Base-by-base conservation (phyloP, 148 eudicot genomes). In the Heliamphora exappendiculata region DNA sequence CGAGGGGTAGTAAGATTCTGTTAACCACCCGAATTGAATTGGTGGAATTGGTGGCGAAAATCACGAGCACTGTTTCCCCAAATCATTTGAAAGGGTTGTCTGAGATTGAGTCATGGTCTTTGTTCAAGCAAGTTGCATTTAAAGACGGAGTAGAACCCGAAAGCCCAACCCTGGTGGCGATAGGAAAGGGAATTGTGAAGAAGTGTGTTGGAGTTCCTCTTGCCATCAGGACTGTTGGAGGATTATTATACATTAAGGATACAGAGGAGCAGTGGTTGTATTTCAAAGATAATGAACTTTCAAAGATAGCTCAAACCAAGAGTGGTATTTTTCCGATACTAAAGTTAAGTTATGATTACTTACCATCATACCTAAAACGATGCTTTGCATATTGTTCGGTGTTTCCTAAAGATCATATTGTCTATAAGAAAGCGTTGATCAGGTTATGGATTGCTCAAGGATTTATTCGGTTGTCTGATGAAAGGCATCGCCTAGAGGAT, bases 121-220 rank as follows among this genome's bases (percentile, higher is more conserved):
- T 83, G 4, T 83, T 83, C 29, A 51, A 7, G 22, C 67, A 78
- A 16, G 45, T 65, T 24, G 84, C 82, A 16, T 84, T 87, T 19
- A n/a, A 17, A 22, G 29, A 73, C 59, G 81, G 64, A 16, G 82
- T 84, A 20, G 66, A 63, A 12, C 11, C 3, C 3, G 59, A 26
- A 16, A 55, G 74, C 13, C 72, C 57, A 1, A 13, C 28, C 11
- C 71, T 78, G 1, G 71, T 51, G 3, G 22, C 34, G 17, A 76
- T 82, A 24, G 88, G 87, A 12, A 63, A 12, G 22, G 67, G 33
- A 63, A 33, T 63, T 5, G 67, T 63, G 42, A 68, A 75, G 5
- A 87, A 78, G 31, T 87, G 88, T 64, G 20, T 22, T 0, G 83
- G 79, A 2, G 60, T 80, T 8, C 83, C 76, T 6, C 54, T 80